Conservation (phyloP, 495 filamentous ascomycete species). For the Aspergillus mulundensis region DNA sequence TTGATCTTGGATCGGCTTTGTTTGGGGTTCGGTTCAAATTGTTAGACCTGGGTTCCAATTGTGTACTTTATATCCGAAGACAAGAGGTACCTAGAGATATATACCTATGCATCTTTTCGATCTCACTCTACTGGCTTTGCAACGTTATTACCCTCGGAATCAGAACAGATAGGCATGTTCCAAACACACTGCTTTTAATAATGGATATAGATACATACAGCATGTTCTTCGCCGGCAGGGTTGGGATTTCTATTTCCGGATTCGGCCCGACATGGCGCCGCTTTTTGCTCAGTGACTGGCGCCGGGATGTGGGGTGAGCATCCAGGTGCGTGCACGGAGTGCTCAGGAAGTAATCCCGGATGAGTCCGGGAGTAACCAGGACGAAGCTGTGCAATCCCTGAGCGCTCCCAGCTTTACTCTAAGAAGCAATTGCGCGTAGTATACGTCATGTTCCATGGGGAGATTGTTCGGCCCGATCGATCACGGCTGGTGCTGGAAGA, state of each 20-base stretch:
- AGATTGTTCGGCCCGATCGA: too few species aligned
- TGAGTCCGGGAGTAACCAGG: not conserved
- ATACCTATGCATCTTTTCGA: constrained; percentile 3
- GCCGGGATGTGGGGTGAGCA: not conserved
- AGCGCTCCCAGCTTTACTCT: too few species aligned
- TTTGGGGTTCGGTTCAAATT: not conserved
- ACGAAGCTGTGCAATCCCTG: not conserved
- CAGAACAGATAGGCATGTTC: not conserved
- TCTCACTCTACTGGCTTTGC: not conserved
- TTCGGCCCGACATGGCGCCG: not conserved
- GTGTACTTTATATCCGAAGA: constrained; percentile 1
- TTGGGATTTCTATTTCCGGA: not conserved
- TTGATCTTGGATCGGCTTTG: not conserved
- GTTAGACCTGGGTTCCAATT: not conserved
- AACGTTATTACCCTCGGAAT: not conserved
- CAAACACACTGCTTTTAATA: not conserved
- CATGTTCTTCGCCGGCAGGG: not conserved
- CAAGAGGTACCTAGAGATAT: not conserved
- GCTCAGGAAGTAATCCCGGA: not conserved
- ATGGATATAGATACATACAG: not conserved
- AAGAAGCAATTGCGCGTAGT: too few species aligned
- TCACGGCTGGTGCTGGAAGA: too few species aligned
- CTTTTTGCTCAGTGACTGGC: not conserved
- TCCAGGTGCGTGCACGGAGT: not conserved
- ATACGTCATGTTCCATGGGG: too few species aligned